Base-by-base conservation (phyloP, 352 stramenopile species). In the Thalassiosira delicatula region DNA sequence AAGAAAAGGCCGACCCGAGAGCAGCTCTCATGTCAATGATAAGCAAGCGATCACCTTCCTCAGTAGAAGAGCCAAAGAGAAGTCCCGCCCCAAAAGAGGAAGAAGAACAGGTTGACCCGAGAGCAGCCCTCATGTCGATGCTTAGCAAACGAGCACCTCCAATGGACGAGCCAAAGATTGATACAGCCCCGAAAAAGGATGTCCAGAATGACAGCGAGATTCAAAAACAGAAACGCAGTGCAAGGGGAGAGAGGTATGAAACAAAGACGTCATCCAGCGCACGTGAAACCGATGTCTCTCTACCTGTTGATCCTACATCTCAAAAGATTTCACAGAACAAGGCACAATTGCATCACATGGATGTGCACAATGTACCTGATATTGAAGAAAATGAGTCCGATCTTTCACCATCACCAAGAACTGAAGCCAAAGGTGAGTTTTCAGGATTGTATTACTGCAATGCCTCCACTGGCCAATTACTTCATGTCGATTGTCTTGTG, bases 41-140 rank as follows among this genome's bases (percentile, higher is more conserved):
- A 2, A 23, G 53, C 30, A 59, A 77, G 63, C 44, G 23, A 23
- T 35, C 37, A 25, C 32, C 25, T 19, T 62, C 19, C 33, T 14
- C 51, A 27, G 21, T 21, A 23, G 21, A 1, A 30, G 29, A 32
- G 21, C 8, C 27, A 23, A 27, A 67, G 59, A 44, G 23, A n/a
- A 30, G 17, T 19, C 5, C 56, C 49, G 7, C 30, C 0, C 9
- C 51, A 79, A 51, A 44, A 42, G 23, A 49, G 25, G 27, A 66
- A 29, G 23, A 2, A 37, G 76, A 73, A 21, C 35, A 70, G 8
- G 23, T 27, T 49, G 68, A 84, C 57, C 76, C 60, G n/a, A 84
- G 60, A 30, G 29, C 60, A 25, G 44, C 63, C 51, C 49, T 80
- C 0, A 73, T 61, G 49, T 9, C 51, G 32, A 73, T 81, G 72